Percentiles rank a stretch among this genome's conserved stretches.
Conservation (phyloP, 768 basidiomycete genomes). For the Trametopsis cervina region DNA sequence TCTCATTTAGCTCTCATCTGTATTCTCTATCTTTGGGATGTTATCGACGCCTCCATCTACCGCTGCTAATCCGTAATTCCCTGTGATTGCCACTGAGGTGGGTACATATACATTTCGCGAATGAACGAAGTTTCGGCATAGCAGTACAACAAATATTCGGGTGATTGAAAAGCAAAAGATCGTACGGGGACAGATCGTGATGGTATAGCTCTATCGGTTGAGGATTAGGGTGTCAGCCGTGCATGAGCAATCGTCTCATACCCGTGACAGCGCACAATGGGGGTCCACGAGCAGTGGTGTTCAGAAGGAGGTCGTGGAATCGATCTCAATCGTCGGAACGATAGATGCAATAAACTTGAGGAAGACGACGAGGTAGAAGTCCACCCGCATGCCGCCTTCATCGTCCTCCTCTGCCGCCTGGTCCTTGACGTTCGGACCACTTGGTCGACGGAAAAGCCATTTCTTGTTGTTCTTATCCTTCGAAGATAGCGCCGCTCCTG, state of each 20-base stretch:
- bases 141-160: no score
- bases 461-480: slow-evolving; percentile 68
- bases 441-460: slow-evolving; percentile 73
- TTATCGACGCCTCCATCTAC: no score
- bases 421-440: slow-evolving; percentile 41
- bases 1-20: no score
- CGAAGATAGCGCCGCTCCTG: slow-evolving; percentile 21
- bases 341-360: slow-evolving; percentile 98
- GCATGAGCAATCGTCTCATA: no score
- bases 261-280: not conserved
- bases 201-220: slow-evolving; percentile 18
- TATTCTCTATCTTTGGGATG: no score
- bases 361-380: slow-evolving; percentile 97
- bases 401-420: slow-evolving; percentile 61
- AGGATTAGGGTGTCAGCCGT: no score
- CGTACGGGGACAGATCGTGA: no score
- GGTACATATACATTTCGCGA: no score
- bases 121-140: no score
- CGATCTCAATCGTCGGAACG: slow-evolving; percentile 98
- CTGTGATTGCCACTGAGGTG: no score
- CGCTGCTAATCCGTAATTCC: no score
- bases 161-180: no score
- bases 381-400: slow-evolving; percentile 93
- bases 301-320: slow-evolving; percentile 65
- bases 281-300: not conserved